Base-by-base conservation (phyloP, 305 asterid genomes). In the Solanum hybrid region DNA sequence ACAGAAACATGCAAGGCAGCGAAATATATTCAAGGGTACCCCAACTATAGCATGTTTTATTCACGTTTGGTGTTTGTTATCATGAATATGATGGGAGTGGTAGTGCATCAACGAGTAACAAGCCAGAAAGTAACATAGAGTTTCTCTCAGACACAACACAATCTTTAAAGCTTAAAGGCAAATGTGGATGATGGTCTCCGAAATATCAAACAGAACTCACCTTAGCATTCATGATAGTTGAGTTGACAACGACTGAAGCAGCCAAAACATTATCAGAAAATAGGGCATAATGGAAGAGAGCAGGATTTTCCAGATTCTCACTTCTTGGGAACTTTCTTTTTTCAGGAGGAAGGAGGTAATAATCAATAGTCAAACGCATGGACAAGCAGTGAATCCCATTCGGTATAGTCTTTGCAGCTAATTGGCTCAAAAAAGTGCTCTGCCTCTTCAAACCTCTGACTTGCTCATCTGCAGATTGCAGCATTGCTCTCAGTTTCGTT, bases 261-360 rank as follows among this genome's bases (percentile, higher is more conserved):
- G 99, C 99, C 91, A 98, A 98, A 90, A 97, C 99, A 89, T 97
- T 98, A 91, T 98, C 99, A 65, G 99, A 98, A 90, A 98, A 98
- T 89, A 98, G 95, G 73, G 99, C 99, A 92, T 98, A 98, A 89
- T 98, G 99, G 93, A 95, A 94, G 90, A 97, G 99, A 38, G 91
- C 92, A 36, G 99, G 96, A 93, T 97, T 95, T 93, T 95, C 99
- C 89, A 95, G 94, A 93, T 98, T 98, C 93, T 97, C 99, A 38
- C 94, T 92, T 92, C 90, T 92, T 12, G 99, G 99, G 89, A 98
- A 97, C 94, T 92, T 95, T 89, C 99, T 94, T 92, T 96, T 95
- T 92, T 97, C 98, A 7, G 93, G 94, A 83, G 97, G 94, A 91
- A 98, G 99, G 88, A 96, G 98, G 91, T 97, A 93, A 92, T 97